phyloP scores from a whole-genome alignment of 805 yeast species.

The Metschnikowia borealis region DNA sequence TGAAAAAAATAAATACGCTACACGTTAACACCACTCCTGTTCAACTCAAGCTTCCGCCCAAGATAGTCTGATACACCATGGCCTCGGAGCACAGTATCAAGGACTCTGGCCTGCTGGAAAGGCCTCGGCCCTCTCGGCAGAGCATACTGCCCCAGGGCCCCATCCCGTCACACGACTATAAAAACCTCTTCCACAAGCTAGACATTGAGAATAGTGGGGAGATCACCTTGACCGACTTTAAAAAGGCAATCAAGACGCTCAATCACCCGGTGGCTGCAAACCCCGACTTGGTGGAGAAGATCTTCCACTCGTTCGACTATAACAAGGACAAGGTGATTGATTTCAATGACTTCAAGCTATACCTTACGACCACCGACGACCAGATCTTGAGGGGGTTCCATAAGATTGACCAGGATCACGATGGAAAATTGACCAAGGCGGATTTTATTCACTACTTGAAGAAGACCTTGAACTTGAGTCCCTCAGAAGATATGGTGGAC shows the following conservation, averaged over 20 bases:
- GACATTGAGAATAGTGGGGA: slow-evolving; percentile 44
- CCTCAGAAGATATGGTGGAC: slow-evolving; percentile 51
- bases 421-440: slow-evolving; percentile 60
- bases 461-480: slow-evolving; percentile 47
- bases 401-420: slow-evolving; percentile 64
- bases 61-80: not conserved
- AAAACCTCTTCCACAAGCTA: slow-evolving; percentile 30
- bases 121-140: not conserved
- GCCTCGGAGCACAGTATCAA: not conserved
- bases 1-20: not conserved
- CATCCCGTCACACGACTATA: slow-evolving; percentile 23
- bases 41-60: no score
- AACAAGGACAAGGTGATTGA: slow-evolving; percentile 56
- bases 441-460: slow-evolving; percentile 68
- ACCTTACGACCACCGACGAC: slow-evolving; percentile 61
- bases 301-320: slow-evolving; percentile 58
- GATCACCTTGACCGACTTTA: slow-evolving; percentile 47
- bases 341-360: slow-evolving; percentile 61
- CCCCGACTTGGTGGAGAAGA: slow-evolving; percentile 51
- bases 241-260: slow-evolving; percentile 39
- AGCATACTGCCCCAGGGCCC: not conserved
- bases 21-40: not conserved
- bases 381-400: slow-evolving; percentile 69
- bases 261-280: slow-evolving; percentile 66
- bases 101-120: not conserved